phyloP scores from a whole-genome alignment of 371 early-diverging fungal genomes.

The Syncephalis plumigaleata region DNA sequence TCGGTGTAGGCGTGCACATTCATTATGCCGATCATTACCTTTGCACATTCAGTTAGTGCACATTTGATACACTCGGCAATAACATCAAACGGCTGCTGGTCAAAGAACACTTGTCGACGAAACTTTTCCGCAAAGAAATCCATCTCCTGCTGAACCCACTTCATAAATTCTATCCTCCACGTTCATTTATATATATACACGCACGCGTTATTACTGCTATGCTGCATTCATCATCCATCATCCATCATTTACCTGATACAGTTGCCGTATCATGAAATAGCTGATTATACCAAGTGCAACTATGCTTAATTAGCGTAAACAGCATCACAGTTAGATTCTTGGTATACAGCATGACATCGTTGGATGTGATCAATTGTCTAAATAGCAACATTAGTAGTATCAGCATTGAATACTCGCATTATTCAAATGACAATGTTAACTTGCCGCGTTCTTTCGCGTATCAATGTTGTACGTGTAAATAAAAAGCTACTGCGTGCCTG shows the following conservation, averaged over 20 bases:
- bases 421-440: background rate
- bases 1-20: too few relatives aligned
- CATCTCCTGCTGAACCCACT: slow-evolving; percentile 79
- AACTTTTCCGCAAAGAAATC: slow-evolving; percentile 70
- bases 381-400: too few relatives aligned
- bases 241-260: slow-evolving; percentile 49
- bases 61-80: slow-evolving; percentile 72
- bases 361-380: slow-evolving; percentile 8
- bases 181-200: too few relatives aligned
- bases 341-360: slow-evolving; percentile 67
- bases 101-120: slow-evolving; percentile 71
- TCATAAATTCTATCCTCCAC: slow-evolving; percentile 70
- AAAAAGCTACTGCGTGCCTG: slow-evolving; percentile 6
- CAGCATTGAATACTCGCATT: background rate
- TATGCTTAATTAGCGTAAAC: slow-evolving; percentile 76
- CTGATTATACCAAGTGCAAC: slow-evolving; percentile 84
- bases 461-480: slow-evolving; percentile 3
- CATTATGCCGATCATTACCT: slow-evolving; percentile 15
- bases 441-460: slow-evolving; percentile 7
- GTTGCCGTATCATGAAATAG: slow-evolving; percentile 74
- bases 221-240: too few relatives aligned
- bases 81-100: slow-evolving; percentile 50
- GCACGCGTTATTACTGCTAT: too few relatives aligned
- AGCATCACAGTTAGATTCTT: slow-evolving; percentile 70
- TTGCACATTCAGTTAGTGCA: slow-evolving; percentile 49